These are phyloP conservation scores for Proliferodiscus dingleyae DNA, from an alignment of 2,329 filamentous ascomycete species.

Conservation along the genomic window DNA sequence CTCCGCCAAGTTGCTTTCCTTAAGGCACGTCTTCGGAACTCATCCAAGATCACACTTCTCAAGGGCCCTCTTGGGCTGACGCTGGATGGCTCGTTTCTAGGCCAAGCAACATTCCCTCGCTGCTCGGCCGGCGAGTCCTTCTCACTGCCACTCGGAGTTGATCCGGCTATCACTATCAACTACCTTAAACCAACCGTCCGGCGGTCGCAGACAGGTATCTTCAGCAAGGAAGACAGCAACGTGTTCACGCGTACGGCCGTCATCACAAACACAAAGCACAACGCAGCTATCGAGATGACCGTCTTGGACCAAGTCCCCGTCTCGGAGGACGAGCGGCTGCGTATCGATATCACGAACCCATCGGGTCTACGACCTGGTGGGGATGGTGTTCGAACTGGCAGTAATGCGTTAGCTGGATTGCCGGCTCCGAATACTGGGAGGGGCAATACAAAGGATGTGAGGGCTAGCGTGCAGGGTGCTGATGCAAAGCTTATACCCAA, in stretches of 20 bases:
- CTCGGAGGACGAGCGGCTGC: slow-evolving; percentile 54
- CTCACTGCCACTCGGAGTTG: slow-evolving; percentile 52
- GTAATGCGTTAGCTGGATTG: slow-evolving; percentile 4
- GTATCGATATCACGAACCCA: slow-evolving; percentile 46
- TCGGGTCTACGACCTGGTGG: slow-evolving; percentile 41
- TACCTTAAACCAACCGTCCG: slow-evolving; percentile 54
- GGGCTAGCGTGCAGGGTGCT: slow-evolving; percentile 22
- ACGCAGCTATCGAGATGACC: slow-evolving; percentile 39
- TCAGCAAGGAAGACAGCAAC: slow-evolving; percentile 48
- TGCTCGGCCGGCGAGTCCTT: slow-evolving; percentile 52
- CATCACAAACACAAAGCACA: slow-evolving; percentile 46
- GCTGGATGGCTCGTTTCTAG: slow-evolving; percentile 59
- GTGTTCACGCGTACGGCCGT: slow-evolving; percentile 46
- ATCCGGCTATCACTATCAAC: slow-evolving; percentile 49
- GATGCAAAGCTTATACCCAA: slow-evolving; percentile 28
- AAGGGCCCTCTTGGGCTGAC: slow-evolving; percentile 52
- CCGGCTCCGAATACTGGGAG: slow-evolving; percentile 7
- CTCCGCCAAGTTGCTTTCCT: slow-evolving; percentile 56
- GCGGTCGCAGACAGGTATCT: slow-evolving; percentile 46
- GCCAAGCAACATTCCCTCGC: slow-evolving; percentile 49
- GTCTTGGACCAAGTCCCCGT: slow-evolving; percentile 58
- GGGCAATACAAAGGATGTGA: slow-evolving; percentile 15
- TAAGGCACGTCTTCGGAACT: slow-evolving; percentile 52
- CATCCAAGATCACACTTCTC: slow-evolving; percentile 50
- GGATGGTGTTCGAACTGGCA: slow-evolving; percentile 35